These are phyloP conservation scores for Aschersonia sp. DNA, from an alignment of 2,329 filamentous ascomycete genomes.

Conservation along the genomic window DNA sequence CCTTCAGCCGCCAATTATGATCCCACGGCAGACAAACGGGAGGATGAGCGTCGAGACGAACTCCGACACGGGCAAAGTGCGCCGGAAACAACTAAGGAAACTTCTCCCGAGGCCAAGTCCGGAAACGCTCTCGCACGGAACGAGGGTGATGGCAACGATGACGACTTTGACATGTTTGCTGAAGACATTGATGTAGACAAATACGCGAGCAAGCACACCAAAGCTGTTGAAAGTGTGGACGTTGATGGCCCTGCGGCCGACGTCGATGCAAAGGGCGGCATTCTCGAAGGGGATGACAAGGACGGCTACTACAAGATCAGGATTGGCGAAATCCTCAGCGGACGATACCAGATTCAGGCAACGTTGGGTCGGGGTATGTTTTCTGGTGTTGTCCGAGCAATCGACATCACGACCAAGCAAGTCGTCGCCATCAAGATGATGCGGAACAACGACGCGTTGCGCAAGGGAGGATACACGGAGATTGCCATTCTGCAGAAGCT, in stretches of 20 bases:
- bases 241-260: slow-evolving; percentile 31
- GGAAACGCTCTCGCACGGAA: too few relatives aligned
- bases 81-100: slow-evolving; percentile 22
- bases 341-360: slow-evolving; percentile 77
- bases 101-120: too few relatives aligned
- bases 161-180: slow-evolving; percentile 82
- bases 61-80: slow-evolving; percentile 42
- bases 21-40: slow-evolving; percentile 74
- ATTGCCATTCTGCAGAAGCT: slow-evolving; percentile 86
- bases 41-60: slow-evolving; percentile 61
- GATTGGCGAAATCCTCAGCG: slow-evolving; percentile 77
- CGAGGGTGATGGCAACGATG: slow-evolving; percentile 42
- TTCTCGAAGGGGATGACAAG: slow-evolving; percentile 84
- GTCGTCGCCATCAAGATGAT: slow-evolving; percentile 97
- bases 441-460: slow-evolving; percentile 84
- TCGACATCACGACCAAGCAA: slow-evolving; percentile 58
- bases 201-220: slow-evolving; percentile 39
- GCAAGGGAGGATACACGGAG: slow-evolving; percentile 85
- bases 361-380: slow-evolving; percentile 91
- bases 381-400: slow-evolving; percentile 82
- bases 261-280: slow-evolving; percentile 55
- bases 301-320: slow-evolving; percentile 96
- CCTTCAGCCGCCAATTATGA: slow-evolving; percentile 91
- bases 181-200: slow-evolving; percentile 59
- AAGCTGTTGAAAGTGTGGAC: slow-evolving; percentile 20